phyloP scores from a whole-genome alignment of 139 green algal species.

The Chlamydomonas applanata region DNA sequence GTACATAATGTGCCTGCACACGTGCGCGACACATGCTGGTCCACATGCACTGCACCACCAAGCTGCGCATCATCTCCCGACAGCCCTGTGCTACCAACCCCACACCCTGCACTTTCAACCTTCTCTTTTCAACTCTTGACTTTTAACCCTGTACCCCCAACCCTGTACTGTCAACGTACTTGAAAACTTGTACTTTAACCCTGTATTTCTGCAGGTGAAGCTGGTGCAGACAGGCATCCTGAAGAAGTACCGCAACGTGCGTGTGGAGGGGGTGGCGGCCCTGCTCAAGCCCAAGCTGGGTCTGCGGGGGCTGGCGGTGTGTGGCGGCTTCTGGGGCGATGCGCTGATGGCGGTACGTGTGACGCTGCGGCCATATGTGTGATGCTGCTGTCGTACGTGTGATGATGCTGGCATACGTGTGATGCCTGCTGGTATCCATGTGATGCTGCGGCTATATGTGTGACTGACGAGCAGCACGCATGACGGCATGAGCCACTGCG shows the following conservation, averaged over 20 bases:
- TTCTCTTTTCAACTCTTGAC: too few relatives aligned
- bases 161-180: not conserved
- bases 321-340: conserved; percentile 26
- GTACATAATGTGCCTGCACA: too few relatives aligned
- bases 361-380: too few relatives aligned
- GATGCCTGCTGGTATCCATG: not conserved
- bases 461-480: not conserved
- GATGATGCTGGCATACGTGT: not conserved
- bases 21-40: too few relatives aligned
- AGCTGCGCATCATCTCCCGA: not conserved
- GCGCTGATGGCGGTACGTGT: conserved; percentile 22
- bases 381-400: not conserved
- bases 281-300: conserved; percentile 34
- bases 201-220: conserved; percentile 28
- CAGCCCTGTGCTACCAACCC: too few relatives aligned
- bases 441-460: not conserved
- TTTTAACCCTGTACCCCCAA: too few relatives aligned
- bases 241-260: conserved; percentile 41
- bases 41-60: not conserved
- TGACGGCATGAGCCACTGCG: not conserved
- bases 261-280: not conserved
- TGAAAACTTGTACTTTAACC: not conserved
- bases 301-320: conserved; percentile 23
- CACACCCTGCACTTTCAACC: too few relatives aligned
- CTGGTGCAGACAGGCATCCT: conserved; percentile 45